Conservation (phyloP, 2,329 filamentous ascomycete species). For the Arthrinium puccinioides region DNA sequence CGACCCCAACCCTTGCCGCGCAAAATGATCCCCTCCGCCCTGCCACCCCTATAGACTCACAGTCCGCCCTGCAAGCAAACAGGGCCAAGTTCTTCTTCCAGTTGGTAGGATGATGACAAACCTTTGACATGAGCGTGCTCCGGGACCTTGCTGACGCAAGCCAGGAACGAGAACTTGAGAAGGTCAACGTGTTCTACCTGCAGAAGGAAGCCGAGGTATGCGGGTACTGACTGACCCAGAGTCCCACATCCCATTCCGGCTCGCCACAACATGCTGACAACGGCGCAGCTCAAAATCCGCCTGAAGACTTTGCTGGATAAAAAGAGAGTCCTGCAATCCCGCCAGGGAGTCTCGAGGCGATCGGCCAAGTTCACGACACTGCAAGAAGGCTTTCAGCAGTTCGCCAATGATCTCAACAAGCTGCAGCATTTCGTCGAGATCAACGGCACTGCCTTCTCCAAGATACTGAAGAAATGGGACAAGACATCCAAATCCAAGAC, state of each 20-base stretch:
- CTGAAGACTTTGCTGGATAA: constrained; percentile 91
- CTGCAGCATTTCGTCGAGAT: constrained; percentile 98
- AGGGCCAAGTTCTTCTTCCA: constrained; percentile 99
- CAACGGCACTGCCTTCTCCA: constrained; percentile 95
- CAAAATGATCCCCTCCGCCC: constrained; percentile 56
- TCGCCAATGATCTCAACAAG: constrained; percentile 94
- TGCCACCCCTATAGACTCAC: constrained; percentile 58
- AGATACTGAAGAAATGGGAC: constrained; percentile 99
- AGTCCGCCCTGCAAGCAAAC: constrained; percentile 87
- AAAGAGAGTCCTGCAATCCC: constrained; percentile 82
- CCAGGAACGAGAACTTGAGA: constrained; percentile 94
- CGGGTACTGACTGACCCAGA: constrained; percentile 12
- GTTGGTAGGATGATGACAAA: constrained; percentile 52
- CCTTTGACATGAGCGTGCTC: constrained; percentile 1
- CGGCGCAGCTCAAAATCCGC: constrained; percentile 79
- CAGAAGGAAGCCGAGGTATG: constrained; percentile 95
- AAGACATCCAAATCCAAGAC: constrained; percentile 99
- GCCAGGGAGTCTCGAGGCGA: constrained; percentile 72
- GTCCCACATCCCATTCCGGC: constrained; percentile 7
- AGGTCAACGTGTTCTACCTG: constrained; percentile 95
- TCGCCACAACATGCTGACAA: neutral
- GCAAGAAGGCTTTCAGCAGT: constrained; percentile 95
- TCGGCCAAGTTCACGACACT: constrained; percentile 92
- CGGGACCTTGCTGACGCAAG: constrained; percentile 27
- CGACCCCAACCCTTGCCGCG: constrained; percentile 75